A percentile compares a stretch with the other conserved stretches of the same genome.
These are phyloP conservation scores for Rhodotorula glutinis DNA, from an alignment of 1,284 basidiomycete species.

Conservation along the genomic window DNA sequence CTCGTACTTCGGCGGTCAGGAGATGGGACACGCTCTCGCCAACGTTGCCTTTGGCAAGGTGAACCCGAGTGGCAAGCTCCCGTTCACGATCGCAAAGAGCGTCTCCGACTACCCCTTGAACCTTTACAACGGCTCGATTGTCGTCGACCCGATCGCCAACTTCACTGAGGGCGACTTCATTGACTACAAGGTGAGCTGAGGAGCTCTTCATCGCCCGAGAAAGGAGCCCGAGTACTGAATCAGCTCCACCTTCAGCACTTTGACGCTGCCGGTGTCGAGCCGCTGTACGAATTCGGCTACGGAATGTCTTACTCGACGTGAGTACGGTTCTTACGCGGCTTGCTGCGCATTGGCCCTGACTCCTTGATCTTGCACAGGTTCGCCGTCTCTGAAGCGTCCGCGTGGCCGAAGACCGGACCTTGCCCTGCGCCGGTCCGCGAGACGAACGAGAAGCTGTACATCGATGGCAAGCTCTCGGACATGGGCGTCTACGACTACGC, in stretches of 20 bases:
- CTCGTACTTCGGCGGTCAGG: constrained; percentile 43
- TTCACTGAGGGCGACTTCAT: constrained; percentile 59
- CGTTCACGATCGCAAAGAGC: constrained; percentile 60
- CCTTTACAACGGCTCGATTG: constrained; percentile 25
- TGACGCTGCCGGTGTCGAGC: constrained; percentile 46
- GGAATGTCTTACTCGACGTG: constrained; percentile 51
- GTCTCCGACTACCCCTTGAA: constrained; percentile 58
- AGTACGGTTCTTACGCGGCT: background rate
- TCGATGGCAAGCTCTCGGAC: constrained; percentile 13
- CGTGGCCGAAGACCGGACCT: constrained; percentile 31
- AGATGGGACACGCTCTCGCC: constrained; percentile 44
- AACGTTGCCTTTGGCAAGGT: constrained; percentile 50
- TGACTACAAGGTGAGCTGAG: constrained; percentile 41
- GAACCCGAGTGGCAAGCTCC: constrained; percentile 53
- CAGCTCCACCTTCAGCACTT: background rate
- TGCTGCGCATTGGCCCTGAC: background rate
- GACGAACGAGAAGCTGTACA: constrained; percentile 49
- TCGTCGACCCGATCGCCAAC: background rate
- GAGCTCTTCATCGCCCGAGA: no score
- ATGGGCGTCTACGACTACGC: constrained; percentile 46
- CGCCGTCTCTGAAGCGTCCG: constrained; percentile 44
- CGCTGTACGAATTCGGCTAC: constrained; percentile 53
- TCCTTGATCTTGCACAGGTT: constrained; percentile 40
- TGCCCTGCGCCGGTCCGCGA: constrained; percentile 38
- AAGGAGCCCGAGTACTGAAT: background rate